phyloP scores from a whole-genome alignment of 176 grass and related monocot species.

The Triticum turgidum region DNA sequence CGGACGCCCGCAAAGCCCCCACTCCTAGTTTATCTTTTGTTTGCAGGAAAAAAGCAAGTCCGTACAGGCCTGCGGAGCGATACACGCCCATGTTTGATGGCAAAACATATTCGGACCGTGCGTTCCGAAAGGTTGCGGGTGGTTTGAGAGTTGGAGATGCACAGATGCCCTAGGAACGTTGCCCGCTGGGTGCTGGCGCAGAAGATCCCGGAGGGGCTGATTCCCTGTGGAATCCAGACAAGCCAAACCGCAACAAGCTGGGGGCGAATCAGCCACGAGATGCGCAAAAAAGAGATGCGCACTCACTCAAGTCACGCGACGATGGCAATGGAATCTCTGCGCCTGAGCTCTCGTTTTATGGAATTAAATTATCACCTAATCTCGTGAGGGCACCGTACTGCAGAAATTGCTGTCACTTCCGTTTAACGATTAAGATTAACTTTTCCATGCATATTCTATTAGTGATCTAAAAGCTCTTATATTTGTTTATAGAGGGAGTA shows the following conservation, averaged over 20 bases:
- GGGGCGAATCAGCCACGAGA: conserved; percentile 2
- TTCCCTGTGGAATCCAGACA: conserved; percentile 35
- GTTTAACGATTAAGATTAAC: background rate
- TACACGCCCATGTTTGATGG: too few species aligned
- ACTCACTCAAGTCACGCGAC: background rate
- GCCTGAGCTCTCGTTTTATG: background rate
- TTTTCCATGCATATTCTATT: background rate
- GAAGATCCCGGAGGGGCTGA: background rate
- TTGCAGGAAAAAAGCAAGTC: too few species aligned
- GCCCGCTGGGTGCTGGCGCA: background rate
- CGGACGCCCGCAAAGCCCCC: too few species aligned
- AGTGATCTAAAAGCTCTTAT: too few species aligned
- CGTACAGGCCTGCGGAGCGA: fast-evolving
- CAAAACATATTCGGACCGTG: too few species aligned
- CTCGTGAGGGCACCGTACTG: background rate
- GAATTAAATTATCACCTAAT: conserved; percentile 10
- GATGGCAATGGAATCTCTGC: conserved; percentile 25
- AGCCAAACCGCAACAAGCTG: background rate
- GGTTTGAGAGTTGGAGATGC: too few species aligned
- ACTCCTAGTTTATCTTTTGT: too few species aligned
- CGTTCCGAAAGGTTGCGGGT: too few species aligned
- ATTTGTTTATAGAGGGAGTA: too few species aligned
- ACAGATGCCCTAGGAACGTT: too few species aligned
- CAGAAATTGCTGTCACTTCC: background rate
- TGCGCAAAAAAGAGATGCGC: background rate